Percentiles rank a stretch among this genome's conserved stretches.
Conservation (phyloP, 495 filamentous ascomycete genomes). For the Penicillium egyptiacum region DNA sequence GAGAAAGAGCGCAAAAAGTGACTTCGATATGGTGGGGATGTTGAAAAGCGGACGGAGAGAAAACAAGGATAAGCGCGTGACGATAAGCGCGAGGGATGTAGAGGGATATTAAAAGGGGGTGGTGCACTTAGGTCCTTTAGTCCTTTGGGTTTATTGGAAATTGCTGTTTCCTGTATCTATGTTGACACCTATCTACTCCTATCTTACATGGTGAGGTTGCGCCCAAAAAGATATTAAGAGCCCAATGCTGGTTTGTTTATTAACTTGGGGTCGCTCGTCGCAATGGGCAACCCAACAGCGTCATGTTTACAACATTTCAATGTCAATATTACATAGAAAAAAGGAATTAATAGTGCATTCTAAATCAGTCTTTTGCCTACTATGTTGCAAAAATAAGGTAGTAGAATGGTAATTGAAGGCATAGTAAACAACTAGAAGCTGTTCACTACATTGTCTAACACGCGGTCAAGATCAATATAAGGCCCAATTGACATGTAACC, state of each 20-base stretch:
- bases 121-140: no score
- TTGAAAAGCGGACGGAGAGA: constrained; percentile 28
- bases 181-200: background rate
- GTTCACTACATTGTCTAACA: background rate
- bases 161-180: background rate
- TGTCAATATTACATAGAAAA: background rate
- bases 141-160: no score
- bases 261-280: constrained; percentile 14
- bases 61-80: constrained; percentile 35
- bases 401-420: background rate
- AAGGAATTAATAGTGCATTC: background rate
- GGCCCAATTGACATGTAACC: background rate
- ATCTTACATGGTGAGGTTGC: constrained; percentile 14
- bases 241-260: constrained; percentile 28
- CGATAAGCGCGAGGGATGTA: constrained; percentile 29
- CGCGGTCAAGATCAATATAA: background rate
- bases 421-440: background rate
- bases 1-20: constrained; percentile 8
- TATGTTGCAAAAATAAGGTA: background rate
- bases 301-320: background rate
- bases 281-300: constrained; percentile 28
- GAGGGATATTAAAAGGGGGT: constrained; percentile 4
- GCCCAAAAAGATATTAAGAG: constrained; percentile 13
- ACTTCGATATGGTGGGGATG: constrained; percentile 24
- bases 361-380: no score